Base-by-base conservation (phyloP, 345 rosid genomes). In the Odontarrhena argentea region DNA sequence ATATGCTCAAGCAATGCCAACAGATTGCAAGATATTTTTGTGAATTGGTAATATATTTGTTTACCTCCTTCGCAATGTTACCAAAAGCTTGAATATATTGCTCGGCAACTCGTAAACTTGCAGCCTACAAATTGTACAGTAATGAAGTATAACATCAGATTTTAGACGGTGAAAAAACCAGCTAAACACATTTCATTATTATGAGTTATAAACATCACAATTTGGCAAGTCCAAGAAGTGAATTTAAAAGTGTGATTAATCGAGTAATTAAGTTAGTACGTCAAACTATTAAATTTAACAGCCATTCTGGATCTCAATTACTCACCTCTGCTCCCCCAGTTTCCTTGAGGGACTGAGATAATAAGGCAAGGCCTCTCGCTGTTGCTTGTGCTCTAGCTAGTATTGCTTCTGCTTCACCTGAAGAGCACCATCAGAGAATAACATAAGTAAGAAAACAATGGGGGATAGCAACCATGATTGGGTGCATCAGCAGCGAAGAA, bases 371-470 rank as follows among this genome's bases (percentile, higher is more conserved):
- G 35, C 91, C 96, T 78, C 78, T 81, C 7, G 95, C 85, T 32
- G 96, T 88, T 75, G 99, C 99, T 70, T 84, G 77, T 36, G 97
- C 91, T 79, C 70, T 90, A 74, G 95, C 96, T 63, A 87, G 65
- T 59, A 94, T 88, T 37, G 99, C 97, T 77, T 87, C 88, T 8
- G 96, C 99, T 67, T 90, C 99, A 79, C 98, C 97, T 93, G 81
- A 15, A 69, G 74, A 68, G 56, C 63, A 42, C 58, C 32, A 64
- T 8, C 12, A 41, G 8, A 55, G 2, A 15, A 46, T 53, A 46
- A 55, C 34, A 47, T 53, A 55, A 55, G 63, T 14, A 32, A 2
- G 34, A 26, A 26, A 43, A 2, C 40, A 9, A 13, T 9, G 51
- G 24, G 50, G 38, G 11, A 51, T 42, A 12, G 45, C 8, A 42